Base-by-base conservation (phyloP, 495 filamentous ascomycete genomes). In the Penicillium salamii region DNA sequence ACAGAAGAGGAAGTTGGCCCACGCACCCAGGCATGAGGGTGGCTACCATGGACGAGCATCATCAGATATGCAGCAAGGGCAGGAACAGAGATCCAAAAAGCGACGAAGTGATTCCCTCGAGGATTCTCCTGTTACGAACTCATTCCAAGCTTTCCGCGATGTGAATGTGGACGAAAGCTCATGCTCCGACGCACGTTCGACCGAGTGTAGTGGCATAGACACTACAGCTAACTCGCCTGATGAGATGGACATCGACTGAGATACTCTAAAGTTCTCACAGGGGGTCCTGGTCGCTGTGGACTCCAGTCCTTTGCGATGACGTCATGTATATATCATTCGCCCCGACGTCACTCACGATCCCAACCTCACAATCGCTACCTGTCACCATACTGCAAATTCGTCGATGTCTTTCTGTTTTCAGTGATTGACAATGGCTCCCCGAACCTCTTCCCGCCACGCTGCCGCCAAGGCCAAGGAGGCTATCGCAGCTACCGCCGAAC, bases 391-490 rank as follows among this genome's bases (percentile, higher is more conserved):
- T n/a, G n/a, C n/a, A n/a, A n/a, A n/a, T n/a, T n/a, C n/a, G n/a
- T n/a, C n/a, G n/a, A n/a, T n/a, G n/a, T n/a, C n/a, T n/a, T n/a
- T n/a, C n/a, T n/a, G n/a, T n/a, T n/a, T n/a, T n/a, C n/a, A n/a
- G n/a, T 41, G 12, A 23, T 7, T 32, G 18, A 53, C 21, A 12
- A 75, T 75, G 71, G 54, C 52, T 18, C 62, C 62, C 34, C 57
- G 73, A 46, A 73, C 71, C 32, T 76, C 71, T 3, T 59, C 67
- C 11, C 71, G 73, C 19, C 65, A 68, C 32, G 73, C 73, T 9
- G 71, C 73, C 15, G 63, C 65, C 41, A 76, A 75, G 47, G 73
- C 73, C 6, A 76, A 76, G 40, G 64, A 75, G 46, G 71, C 71
- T 20, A 72, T 76, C 20, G 40, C 64, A 14, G 48, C 50, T 14